Percentiles rank a stretch among this genome's conserved stretches.
These are phyloP conservation scores for Nigrospora osmanthi DNA, from an alignment of 2,329 filamentous ascomycete species.

Conservation along the genomic window DNA sequence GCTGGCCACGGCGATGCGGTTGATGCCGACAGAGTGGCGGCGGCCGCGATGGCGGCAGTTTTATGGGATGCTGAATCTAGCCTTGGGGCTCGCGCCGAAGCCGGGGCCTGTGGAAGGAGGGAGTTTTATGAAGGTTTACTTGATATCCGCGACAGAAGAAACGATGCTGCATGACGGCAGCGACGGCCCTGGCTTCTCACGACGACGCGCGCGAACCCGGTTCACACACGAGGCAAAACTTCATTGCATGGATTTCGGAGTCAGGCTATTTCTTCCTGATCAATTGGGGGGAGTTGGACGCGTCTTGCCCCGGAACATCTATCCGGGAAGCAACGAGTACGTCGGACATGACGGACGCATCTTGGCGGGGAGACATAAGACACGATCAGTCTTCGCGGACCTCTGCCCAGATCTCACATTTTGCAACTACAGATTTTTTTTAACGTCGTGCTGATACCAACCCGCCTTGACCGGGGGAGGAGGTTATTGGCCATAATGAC, in stretches of 20 bases:
- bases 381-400: slow-evolving; percentile 7
- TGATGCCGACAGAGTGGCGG: no score
- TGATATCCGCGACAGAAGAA: slow-evolving; percentile 3
- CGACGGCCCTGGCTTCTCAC: slow-evolving; percentile 8
- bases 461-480: slow-evolving; percentile 1
- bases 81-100: not conserved
- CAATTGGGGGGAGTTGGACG: slow-evolving; percentile 13
- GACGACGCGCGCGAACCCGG: slow-evolving; percentile 15
- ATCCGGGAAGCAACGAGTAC: slow-evolving; percentile 7
- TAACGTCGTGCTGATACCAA: not conserved
- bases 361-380: slow-evolving; percentile 1
- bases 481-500: not conserved
- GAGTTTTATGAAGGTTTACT: not conserved
- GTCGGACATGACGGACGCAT: not conserved
- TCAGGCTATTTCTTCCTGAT: slow-evolving; percentile 17
- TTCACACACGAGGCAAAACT: slow-evolving; percentile 17
- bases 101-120: not conserved
- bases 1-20: not conserved
- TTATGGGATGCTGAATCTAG: no score
- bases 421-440: slow-evolving; percentile 3
- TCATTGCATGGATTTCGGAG: slow-evolving; percentile 22
- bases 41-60: no score
- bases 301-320: slow-evolving; percentile 3
- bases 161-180: slow-evolving; percentile 1
- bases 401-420: slow-evolving; percentile 6